These are phyloP conservation scores for Candolleomyces eurysporus DNA, from an alignment of 768 basidiomycete species.

Conservation along the genomic window DNA sequence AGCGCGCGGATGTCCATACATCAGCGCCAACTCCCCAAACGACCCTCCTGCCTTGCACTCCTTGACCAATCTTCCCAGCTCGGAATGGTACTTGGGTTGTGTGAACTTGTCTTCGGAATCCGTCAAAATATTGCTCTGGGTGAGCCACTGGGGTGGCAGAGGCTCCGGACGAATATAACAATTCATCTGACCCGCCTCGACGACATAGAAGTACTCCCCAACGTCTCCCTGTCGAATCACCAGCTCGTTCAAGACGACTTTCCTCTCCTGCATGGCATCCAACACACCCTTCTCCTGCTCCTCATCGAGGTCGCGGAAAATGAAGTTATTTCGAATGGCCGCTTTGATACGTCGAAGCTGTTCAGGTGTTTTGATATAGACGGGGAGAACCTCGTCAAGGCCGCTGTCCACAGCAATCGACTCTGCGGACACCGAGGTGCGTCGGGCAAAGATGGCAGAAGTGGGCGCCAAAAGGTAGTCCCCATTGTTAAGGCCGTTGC, in stretches of 20 bases:
- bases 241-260: slow-evolving; percentile 70
- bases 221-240: slow-evolving; percentile 96
- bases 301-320: slow-evolving; percentile 95
- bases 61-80: slow-evolving; percentile 78
- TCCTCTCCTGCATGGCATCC: slow-evolving; percentile 91
- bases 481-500: slow-evolving; percentile 36
- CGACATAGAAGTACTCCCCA: slow-evolving; percentile 97
- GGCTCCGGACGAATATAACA: slow-evolving; percentile 77
- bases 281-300: slow-evolving; percentile 93
- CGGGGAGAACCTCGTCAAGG: slow-evolving; percentile 65
- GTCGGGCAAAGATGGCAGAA: slow-evolving; percentile 81
- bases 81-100: slow-evolving; percentile 64
- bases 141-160: slow-evolving; percentile 57
- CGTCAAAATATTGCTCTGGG: slow-evolving; percentile 38
- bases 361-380: slow-evolving; percentile 75
- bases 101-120: slow-evolving; percentile 51
- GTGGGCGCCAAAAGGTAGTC: slow-evolving; percentile 74
- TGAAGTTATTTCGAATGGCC: slow-evolving; percentile 85
- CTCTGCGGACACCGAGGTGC: slow-evolving; percentile 95
- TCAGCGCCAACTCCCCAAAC: slow-evolving; percentile 95
- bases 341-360: slow-evolving; percentile 86
- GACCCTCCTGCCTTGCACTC: slow-evolving; percentile 83
- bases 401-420: slow-evolving; percentile 82
- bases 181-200: slow-evolving; percentile 84
- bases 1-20: slow-evolving; percentile 96